Evolutionary conservation across 2,329 filamentous ascomycete genomes (phyloP).

Genomic region (Pleomassaria siparia): DNA sequence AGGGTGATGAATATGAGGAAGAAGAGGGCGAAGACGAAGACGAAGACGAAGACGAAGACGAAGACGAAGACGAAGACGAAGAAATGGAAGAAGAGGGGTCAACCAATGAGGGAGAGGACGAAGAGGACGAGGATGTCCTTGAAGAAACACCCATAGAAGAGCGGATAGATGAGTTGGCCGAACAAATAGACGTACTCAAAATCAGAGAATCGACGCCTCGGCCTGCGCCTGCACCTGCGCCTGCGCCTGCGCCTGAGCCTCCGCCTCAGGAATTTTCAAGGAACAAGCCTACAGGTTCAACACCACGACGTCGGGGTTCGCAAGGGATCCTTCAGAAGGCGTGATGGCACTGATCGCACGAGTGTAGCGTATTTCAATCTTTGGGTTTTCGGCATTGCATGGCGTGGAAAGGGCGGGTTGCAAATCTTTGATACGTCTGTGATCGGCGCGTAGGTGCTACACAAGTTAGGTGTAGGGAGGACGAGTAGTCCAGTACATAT

Average conservation of each 20-base stretch:
- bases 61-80: slow-evolving; percentile 27
- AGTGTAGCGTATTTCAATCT: not conserved
- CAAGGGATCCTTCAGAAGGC: not conserved
- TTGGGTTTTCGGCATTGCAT: slow-evolving; percentile 4
- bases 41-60: slow-evolving; percentile 25
- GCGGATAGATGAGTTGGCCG: slow-evolving; percentile 9
- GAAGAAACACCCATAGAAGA: slow-evolving; percentile 21
- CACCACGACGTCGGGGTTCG: not conserved
- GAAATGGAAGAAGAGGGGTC: slow-evolving; percentile 20
- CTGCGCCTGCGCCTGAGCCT: too few species aligned
- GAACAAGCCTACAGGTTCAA: slow-evolving; percentile 4
- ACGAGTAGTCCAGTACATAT: not conserved
- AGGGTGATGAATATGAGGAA: slow-evolving; percentile 36
- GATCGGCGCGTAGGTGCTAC: slow-evolving; percentile 1
- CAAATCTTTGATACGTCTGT: slow-evolving; percentile 2
- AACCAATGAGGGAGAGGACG: slow-evolving; percentile 26
- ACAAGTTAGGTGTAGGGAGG: too few species aligned
- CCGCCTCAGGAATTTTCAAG: slow-evolving; percentile 21
- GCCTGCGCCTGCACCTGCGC: too few species aligned
- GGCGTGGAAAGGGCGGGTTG: slow-evolving; percentile 4
- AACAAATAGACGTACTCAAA: slow-evolving; percentile 16
- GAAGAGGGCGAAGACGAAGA: too few species aligned
- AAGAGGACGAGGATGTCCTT: slow-evolving; percentile 19
- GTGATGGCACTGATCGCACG: not conserved
- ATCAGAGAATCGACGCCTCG: slow-evolving; percentile 23